Percentiles rank a stretch among this genome's conserved stretches.
These are phyloP conservation scores for Malus hybrid DNA, from an alignment of 331 rosid species.

Conservation along the genomic window DNA sequence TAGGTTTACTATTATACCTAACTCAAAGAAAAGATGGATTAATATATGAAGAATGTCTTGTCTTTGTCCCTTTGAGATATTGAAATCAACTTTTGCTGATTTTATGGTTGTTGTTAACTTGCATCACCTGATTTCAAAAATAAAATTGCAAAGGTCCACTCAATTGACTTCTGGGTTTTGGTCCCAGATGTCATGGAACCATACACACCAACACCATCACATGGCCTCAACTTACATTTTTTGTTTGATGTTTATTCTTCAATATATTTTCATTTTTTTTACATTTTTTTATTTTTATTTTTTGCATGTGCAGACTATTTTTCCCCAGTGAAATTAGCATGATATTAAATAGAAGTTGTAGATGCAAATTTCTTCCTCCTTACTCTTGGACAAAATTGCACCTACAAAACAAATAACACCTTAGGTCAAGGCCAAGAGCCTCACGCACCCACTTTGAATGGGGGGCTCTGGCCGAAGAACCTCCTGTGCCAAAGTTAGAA, in stretches of 20 bases:
- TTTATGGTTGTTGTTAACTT: constrained; percentile 5
- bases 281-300: not conserved
- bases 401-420: no score
- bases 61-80: constrained; percentile 3
- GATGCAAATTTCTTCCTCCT: no score
- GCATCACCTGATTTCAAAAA: not conserved
- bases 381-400: no score
- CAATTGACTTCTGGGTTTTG: constrained; percentile 32
- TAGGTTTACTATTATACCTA: constrained; percentile 9
- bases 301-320: not conserved
- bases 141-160: not conserved
- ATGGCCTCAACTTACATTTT: not conserved
- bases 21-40: constrained; percentile 1
- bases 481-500: no score
- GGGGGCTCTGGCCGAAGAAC: no score
- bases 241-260: no score
- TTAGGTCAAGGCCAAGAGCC: no score
- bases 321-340: not conserved
- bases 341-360: no score
- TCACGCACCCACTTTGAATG: no score
- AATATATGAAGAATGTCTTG: constrained; percentile 9
- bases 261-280: no score
- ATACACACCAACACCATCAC: constrained; percentile 8
- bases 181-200: constrained; percentile 22
- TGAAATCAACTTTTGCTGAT: not conserved